Percentiles rank a stretch among this genome's conserved stretches.
phyloP scores from a whole-genome alignment of 2,329 filamentous ascomycete genomes.

The Aschersonia sp. region DNA sequence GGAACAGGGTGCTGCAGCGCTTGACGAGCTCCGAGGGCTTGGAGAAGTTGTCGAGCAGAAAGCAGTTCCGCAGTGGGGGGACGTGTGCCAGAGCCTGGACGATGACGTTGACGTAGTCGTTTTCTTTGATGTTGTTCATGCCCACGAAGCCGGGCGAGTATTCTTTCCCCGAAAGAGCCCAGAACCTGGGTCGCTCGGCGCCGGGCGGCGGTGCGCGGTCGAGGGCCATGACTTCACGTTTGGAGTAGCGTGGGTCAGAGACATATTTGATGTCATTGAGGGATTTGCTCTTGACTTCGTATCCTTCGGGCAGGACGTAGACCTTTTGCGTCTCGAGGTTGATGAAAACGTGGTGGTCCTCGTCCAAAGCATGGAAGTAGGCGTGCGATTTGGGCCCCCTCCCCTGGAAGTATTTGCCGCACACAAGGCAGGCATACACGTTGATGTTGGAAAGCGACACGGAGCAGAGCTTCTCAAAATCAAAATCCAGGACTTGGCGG shows the following conservation, averaged over 20 bases:
- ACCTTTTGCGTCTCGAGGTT: conserved; percentile 91
- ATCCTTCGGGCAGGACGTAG: conserved; percentile 87
- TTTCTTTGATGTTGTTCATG: conserved; percentile 99
- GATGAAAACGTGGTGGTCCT: conserved; percentile 94
- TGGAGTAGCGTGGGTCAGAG: conserved; percentile 76
- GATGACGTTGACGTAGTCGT: conserved; percentile 95
- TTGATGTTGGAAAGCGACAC: conserved; percentile 96
- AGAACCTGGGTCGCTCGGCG: conserved; percentile 33
- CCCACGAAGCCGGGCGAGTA: conserved; percentile 93
- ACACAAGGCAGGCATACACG: conserved; percentile 93
- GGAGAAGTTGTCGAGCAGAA: conserved; percentile 73
- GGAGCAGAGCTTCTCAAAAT: conserved; percentile 97
- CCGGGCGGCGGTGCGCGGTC: conserved; percentile 40
- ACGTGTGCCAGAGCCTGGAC: conserved; percentile 88
- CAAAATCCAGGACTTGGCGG: conserved; percentile 85
- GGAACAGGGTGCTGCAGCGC: conserved; percentile 75
- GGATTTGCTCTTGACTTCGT: conserved; percentile 88
- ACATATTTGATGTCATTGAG: conserved; percentile 98
- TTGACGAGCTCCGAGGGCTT: conserved; percentile 63
- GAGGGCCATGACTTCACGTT: conserved; percentile 64
- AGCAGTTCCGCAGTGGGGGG: conserved; percentile 74
- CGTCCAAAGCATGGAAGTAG: conserved; percentile 93
- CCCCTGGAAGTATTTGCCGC: conserved; percentile 95
- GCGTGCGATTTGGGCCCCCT: conserved; percentile 88
- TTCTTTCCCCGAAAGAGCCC: conserved; percentile 63